A percentile compares a stretch with the other conserved stretches of the same genome.
Evolutionary conservation across 495 filamentous ascomycete genomes (phyloP).

Genomic region (Terfezia claveryi): DNA sequence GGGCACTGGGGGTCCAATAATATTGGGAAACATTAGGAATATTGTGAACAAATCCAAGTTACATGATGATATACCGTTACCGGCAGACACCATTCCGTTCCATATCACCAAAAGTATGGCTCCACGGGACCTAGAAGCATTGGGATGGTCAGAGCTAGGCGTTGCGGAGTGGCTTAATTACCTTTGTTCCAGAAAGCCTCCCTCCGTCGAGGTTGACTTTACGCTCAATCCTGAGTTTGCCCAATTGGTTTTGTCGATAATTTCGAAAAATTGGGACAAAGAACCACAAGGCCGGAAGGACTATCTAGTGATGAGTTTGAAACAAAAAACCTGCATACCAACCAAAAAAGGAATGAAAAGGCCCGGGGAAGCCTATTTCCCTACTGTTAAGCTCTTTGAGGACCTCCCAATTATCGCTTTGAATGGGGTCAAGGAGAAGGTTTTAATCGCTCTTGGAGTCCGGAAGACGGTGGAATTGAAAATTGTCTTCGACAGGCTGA

Average conservation of each 20-base stretch:
- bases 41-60: conserved; percentile 56
- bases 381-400: conserved; percentile 78
- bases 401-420: conserved; percentile 67
- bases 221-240: conserved; percentile 52
- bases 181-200: conserved; percentile 29
- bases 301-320: conserved; percentile 38
- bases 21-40: conserved; percentile 48
- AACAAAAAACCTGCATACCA: conserved; percentile 54
- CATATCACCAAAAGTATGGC: conserved; percentile 43
- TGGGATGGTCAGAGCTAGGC: conserved; percentile 67
- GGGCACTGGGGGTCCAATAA: conserved; percentile 43
- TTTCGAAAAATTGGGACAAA: conserved; percentile 76
- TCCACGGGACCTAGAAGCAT: conserved; percentile 39
- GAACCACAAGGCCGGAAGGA: conserved; percentile 42
- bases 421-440: conserved; percentile 66
- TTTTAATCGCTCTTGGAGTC: conserved; percentile 62
- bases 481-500: conserved; percentile 73
- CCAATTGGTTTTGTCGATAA: conserved; percentile 47
- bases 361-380: conserved; percentile 75
- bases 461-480: conserved; percentile 71
- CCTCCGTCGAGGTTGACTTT: conserved; percentile 36
- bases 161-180: conserved; percentile 66
- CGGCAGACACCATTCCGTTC: conserved; percentile 64
- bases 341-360: conserved; percentile 78
- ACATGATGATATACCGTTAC: conserved; percentile 59